A percentile compares a stretch with the other conserved stretches of the same genome.
These are phyloP conservation scores for Colletotrichum sp. DNA, from an alignment of 2,329 filamentous ascomycete species.

Conservation along the genomic window DNA sequence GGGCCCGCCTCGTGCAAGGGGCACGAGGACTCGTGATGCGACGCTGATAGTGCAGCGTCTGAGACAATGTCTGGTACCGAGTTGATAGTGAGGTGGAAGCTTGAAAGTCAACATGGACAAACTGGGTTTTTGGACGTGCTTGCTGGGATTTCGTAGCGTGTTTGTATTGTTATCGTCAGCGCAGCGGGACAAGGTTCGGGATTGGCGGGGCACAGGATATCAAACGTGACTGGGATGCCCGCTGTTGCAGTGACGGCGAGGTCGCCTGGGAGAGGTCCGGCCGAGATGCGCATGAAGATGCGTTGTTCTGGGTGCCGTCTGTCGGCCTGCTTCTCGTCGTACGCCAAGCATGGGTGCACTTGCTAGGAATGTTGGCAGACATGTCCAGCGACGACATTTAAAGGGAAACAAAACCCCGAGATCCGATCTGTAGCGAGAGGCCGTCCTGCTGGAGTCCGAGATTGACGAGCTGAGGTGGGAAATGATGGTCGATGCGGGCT, in stretches of 20 bases:
- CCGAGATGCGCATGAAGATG: not conserved
- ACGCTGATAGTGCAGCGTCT: not conserved
- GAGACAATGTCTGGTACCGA: constrained; percentile 1
- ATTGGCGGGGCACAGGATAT: not conserved
- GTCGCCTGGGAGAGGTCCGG: not conserved
- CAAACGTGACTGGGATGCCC: not conserved
- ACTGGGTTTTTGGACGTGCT: not conserved
- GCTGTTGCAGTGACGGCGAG: not conserved
- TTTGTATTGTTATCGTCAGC: not conserved
- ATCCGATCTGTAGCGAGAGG: not conserved
- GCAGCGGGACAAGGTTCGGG: not conserved
- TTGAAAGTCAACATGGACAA: not conserved
- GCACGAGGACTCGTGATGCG: not conserved
- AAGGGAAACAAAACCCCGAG: not conserved
- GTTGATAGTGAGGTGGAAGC: not conserved
- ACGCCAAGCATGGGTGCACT: not conserved
- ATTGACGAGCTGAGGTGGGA: not conserved
- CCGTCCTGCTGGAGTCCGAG: not conserved
- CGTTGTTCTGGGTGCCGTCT: not conserved
- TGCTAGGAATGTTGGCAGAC: not conserved
- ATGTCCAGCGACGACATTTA: not conserved
- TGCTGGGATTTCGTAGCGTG: not conserved
- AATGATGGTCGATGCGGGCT: not conserved
- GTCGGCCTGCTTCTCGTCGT: not conserved
- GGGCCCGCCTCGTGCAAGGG: not conserved